Evolutionary conservation across 805 yeast species (phyloP).

Genomic region (Candida odintsovae): DNA sequence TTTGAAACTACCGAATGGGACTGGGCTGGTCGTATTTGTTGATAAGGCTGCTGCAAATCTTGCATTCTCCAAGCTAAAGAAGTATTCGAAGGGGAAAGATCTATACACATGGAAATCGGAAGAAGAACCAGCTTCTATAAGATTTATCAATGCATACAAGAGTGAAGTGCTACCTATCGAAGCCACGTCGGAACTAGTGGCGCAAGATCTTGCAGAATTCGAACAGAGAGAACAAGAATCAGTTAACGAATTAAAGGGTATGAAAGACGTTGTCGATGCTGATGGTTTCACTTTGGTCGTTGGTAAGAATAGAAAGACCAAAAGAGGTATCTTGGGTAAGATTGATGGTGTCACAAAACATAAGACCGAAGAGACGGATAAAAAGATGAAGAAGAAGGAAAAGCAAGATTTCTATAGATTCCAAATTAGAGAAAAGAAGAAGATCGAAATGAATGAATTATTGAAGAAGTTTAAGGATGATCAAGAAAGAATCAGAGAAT

Average conservation of each 20-base stretch:
- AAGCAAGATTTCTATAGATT: conserved; percentile 91
- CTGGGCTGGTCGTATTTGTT: conserved; percentile 68
- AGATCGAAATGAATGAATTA: conserved; percentile 85
- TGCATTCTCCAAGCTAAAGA: conserved; percentile 59
- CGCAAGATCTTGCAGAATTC: conserved; percentile 60
- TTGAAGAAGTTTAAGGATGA: conserved; percentile 82
- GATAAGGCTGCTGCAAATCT: conserved; percentile 63
- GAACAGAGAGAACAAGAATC: conserved; percentile 64
- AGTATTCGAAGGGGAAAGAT: conserved; percentile 36
- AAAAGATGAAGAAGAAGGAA: conserved; percentile 63
- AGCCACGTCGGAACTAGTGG: conserved; percentile 45
- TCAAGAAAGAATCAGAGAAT: conserved; percentile 73
- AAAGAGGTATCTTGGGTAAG: conserved; percentile 62
- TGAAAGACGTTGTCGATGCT: conserved; percentile 70
- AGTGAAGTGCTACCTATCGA: conserved; percentile 39
- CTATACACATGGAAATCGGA: conserved; percentile 25
- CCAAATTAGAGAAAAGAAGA: conserved; percentile 91
- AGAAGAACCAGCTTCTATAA: conserved; percentile 28
- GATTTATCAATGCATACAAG: conserved; percentile 38
- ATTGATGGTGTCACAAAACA: conserved; percentile 35
- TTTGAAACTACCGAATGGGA: conserved; percentile 59
- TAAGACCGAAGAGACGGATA: conserved; percentile 24
- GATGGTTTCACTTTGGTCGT: conserved; percentile 94
- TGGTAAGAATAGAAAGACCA: conserved; percentile 77
- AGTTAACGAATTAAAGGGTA: conserved; percentile 45